Conservation (phyloP, 164 flowering plant species). For the Litsea cubeba region DNA sequence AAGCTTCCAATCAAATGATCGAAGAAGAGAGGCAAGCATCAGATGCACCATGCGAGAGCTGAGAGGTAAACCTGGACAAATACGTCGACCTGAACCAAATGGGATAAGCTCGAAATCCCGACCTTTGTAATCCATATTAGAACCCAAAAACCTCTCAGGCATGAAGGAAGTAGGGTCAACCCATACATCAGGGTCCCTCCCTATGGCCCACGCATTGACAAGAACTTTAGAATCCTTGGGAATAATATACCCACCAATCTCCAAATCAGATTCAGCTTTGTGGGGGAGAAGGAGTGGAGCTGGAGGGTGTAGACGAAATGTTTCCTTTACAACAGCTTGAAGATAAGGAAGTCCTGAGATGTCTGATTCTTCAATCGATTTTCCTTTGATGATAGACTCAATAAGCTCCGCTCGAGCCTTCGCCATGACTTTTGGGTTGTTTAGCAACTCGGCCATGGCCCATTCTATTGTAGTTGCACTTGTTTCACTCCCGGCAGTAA, state of each 20-base stretch:
- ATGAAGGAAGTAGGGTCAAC: slow-evolving; percentile 15
- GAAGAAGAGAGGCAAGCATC: too few species aligned
- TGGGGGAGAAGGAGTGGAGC: slow-evolving; percentile 19
- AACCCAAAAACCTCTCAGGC: slow-evolving; percentile 32
- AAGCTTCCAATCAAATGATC: too few species aligned
- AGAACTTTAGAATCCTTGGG: slow-evolving; percentile 31
- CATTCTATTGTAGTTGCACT: too few species aligned
- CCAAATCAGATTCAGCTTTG: slow-evolving; percentile 19
- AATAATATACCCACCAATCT: slow-evolving; percentile 24
- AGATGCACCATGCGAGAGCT: slow-evolving; percentile 19
- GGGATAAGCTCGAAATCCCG: slow-evolving; percentile 27
- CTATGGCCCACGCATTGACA: slow-evolving; percentile 38
- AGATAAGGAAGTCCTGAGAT: slow-evolving; percentile 12
- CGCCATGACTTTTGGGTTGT: too few species aligned
- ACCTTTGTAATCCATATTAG: slow-evolving; percentile 18
- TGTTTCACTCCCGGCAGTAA: too few species aligned
- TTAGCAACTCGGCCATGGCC: too few species aligned
- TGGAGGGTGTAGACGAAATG: slow-evolving; percentile 11
- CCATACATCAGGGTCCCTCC: slow-evolving; percentile 33
- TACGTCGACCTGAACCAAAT: slow-evolving; percentile 28
- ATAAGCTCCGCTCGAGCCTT: not conserved
- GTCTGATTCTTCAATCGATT: slow-evolving; percentile 16
- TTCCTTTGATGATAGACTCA: not conserved
- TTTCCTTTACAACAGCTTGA: too few species aligned
- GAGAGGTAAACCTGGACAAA: slow-evolving; percentile 28